Base-by-base conservation (phyloP, 2,329 filamentous ascomycete genomes). In the Phialophora expanda region DNA sequence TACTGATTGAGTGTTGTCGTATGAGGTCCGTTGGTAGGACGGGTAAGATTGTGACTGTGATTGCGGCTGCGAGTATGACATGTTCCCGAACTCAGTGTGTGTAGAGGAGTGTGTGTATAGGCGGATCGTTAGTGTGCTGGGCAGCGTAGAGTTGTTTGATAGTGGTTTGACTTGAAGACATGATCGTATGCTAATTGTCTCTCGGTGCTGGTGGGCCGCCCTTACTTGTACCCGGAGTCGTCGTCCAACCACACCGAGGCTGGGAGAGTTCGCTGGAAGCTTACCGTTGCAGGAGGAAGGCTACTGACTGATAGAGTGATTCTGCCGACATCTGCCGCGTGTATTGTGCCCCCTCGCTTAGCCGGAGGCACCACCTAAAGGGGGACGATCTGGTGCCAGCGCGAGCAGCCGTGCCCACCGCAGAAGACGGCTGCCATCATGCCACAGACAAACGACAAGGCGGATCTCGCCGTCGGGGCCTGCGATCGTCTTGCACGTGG, bases 21-120 rank as follows among this genome's bases (percentile, higher is more conserved):
- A 67, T 30, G 56, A 54, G 26, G 56, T 30, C 54, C 50, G 53
- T 48, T 66, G 65, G 24, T 67, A 67, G 28, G 64, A 51, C 30
- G 64, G 66, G 24, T 57, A 67, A 28, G 54, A 54, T 46, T 60
- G 65, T 44, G 57, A 56, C 41, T 62, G 64, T 41, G 65, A n/a
- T 8, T n/a, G 38, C 5, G 57, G 50, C 32, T 64, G 65, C 44
- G 65, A 64, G 60, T 62, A 69, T 38, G 67, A 61, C 65, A 67
- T 69, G 22, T 24, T 65, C n/a, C 9, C 7, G 44, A 55, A 30
- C 9, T 26, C 53, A 28, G 24, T 3, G 38, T 44, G 38, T 44
- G 38, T 41, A 14, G 5, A 17, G 38, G 14, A 3, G 20, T 28
- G 50, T 64, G 32, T 48, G 62, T 51, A 46, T 50, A 61, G 59